phyloP scores from a whole-genome alignment of 352 stramenopile species.

The Pythium myriotylum region DNA sequence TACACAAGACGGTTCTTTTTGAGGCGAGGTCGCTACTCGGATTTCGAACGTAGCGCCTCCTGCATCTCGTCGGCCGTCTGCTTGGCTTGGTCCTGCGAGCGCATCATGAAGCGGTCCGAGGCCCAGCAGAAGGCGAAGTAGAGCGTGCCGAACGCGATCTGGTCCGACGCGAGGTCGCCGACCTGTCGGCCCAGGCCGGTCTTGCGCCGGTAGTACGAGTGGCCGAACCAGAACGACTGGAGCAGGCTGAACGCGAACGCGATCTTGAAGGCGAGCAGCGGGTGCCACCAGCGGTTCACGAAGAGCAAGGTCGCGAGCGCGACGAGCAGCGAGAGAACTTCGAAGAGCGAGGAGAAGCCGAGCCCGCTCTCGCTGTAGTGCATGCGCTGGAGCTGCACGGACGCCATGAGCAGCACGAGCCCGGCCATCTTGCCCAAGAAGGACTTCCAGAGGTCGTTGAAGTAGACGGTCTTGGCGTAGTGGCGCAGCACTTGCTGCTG shows the following conservation, averaged over 20 bases:
- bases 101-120: conserved; percentile 83
- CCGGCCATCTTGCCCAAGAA: conserved; percentile 79
- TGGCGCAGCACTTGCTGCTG: conserved; percentile 78
- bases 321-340: conserved; percentile 63
- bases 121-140: conserved; percentile 81
- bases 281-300: conserved; percentile 58
- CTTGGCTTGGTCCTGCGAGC: conserved; percentile 62
- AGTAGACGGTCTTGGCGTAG: conserved; percentile 85
- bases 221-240: conserved; percentile 66
- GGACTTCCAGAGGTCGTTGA: conserved; percentile 85
- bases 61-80: conserved; percentile 64
- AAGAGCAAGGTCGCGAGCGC: conserved; percentile 60
- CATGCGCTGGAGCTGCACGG: conserved; percentile 65
- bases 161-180: conserved; percentile 60
- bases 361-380: conserved; percentile 44
- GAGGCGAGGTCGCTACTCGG: conserved; percentile 6
- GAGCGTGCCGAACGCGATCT: conserved; percentile 70
- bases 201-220: conserved; percentile 51
- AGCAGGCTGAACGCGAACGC: conserved; percentile 76
- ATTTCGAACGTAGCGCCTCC: conserved; percentile 44
- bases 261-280: conserved; percentile 76
- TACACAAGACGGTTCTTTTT: too few relatives aligned
- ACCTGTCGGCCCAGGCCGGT: conserved; percentile 45
- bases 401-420: conserved; percentile 69
- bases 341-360: conserved; percentile 62